phyloP scores from a whole-genome alignment of 1,139 yeast species.

The Blastobotrys buckinghamii region DNA sequence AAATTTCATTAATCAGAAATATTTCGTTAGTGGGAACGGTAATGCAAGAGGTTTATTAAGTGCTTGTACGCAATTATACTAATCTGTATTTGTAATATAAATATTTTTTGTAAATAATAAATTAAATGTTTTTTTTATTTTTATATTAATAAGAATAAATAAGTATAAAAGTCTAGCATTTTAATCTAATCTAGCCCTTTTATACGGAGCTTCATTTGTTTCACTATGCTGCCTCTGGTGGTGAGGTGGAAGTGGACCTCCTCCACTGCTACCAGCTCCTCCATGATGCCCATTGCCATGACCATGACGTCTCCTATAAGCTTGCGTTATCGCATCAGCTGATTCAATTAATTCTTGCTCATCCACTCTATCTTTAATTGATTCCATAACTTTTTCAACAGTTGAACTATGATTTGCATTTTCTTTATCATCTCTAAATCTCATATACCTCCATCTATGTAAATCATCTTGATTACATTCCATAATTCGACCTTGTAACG shows the following conservation, averaged over 20 bases:
- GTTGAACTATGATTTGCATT: slow-evolving; percentile 81
- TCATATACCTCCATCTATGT: slow-evolving; percentile 72
- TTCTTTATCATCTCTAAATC: slow-evolving; percentile 89
- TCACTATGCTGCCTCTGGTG: not conserved
- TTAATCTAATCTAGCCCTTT: not conserved
- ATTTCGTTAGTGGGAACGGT: slow-evolving; percentile 69
- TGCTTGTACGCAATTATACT: slow-evolving; percentile 31
- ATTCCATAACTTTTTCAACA: slow-evolving; percentile 72
- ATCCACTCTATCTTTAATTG: slow-evolving; percentile 81
- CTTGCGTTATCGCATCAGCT: slow-evolving; percentile 20
- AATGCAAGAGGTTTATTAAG: slow-evolving; percentile 64
- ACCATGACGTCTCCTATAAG: not conserved
- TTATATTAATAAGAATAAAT: too few relatives aligned
- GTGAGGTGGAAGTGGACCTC: too few relatives aligned
- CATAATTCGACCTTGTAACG: slow-evolving; percentile 83
- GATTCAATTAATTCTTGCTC: slow-evolving; percentile 62
- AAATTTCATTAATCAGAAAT: slow-evolving; percentile 44
- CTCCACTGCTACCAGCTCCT: too few relatives aligned
- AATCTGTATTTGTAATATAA: slow-evolving; percentile 1
- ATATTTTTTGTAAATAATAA: too few relatives aligned
- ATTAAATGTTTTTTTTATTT: too few relatives aligned
- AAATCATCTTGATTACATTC: slow-evolving; percentile 66
- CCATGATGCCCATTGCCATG: too few relatives aligned
- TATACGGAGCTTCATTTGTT: not conserved
- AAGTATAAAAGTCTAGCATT: not conserved